Conservation (phyloP, 164 flowering plant genomes). For the Umbilicus rupestris region DNA sequence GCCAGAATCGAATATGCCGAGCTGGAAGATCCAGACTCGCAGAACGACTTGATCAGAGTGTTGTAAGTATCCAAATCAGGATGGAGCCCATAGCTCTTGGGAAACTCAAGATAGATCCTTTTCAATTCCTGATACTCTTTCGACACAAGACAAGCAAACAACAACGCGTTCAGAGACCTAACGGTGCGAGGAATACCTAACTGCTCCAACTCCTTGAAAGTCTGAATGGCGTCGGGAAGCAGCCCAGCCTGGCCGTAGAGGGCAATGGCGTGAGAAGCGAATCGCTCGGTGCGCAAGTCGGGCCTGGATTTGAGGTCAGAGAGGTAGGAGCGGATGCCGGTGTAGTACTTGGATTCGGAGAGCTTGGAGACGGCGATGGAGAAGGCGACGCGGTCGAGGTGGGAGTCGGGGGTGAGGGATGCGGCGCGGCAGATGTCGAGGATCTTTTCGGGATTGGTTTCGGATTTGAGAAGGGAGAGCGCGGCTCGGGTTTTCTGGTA, state of each 20-base stretch:
- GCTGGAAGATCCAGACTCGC: slow-evolving; percentile 46
- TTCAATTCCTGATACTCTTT: slow-evolving; percentile 37
- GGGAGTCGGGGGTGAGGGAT: slow-evolving; percentile 49
- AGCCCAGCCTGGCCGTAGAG: slow-evolving; percentile 74
- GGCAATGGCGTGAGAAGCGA: slow-evolving; percentile 37
- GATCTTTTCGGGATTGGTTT: slow-evolving; percentile 52
- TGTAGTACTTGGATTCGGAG: slow-evolving; percentile 28
- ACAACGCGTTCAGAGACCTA: slow-evolving; percentile 46
- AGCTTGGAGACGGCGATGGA: slow-evolving; percentile 59
- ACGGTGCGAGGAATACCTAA: slow-evolving; percentile 28
- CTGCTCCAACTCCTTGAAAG: slow-evolving; percentile 37
- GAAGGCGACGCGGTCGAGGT: slow-evolving; percentile 60
- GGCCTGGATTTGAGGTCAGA: slow-evolving; percentile 44
- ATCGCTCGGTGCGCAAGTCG: slow-evolving; percentile 46
- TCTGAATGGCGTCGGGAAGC: slow-evolving; percentile 35
- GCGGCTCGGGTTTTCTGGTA: slow-evolving; percentile 53
- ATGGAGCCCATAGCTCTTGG: slow-evolving; percentile 29
- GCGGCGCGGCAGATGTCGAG: slow-evolving; percentile 74
- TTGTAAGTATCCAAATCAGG: slow-evolving; percentile 57
- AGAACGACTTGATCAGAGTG: slow-evolving; percentile 48
- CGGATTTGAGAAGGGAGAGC: slow-evolving; percentile 55
- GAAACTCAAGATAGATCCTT: slow-evolving; percentile 44
- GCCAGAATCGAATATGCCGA: slow-evolving; percentile 45
- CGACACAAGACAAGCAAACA: slow-evolving; percentile 41
- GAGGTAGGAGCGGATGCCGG: slow-evolving; percentile 32